A percentile compares a stretch with the other conserved stretches of the same genome.
These are phyloP conservation scores for Brassica carinata DNA, from an alignment of 345 rosid species.

Conservation along the genomic window DNA sequence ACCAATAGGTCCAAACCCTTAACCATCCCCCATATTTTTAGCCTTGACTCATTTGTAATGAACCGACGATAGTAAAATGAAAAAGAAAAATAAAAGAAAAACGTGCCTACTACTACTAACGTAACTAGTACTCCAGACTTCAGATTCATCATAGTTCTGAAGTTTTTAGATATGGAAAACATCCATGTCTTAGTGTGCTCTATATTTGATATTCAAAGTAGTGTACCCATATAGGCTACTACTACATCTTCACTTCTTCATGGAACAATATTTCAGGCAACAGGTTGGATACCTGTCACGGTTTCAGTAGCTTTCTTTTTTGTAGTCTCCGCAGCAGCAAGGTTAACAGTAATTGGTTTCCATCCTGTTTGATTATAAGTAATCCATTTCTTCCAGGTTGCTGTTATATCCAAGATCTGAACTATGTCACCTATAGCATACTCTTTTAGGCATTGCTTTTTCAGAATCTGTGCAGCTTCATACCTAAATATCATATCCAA, in stretches of 20 bases:
- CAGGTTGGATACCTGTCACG: constrained; percentile 28
- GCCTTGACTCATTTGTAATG: neutral
- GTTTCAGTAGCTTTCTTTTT: constrained; percentile 37
- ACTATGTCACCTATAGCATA: constrained; percentile 64
- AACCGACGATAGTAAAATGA: neutral
- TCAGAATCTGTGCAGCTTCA: constrained; percentile 72
- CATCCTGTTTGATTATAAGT: constrained; percentile 65
- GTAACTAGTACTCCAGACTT: neutral
- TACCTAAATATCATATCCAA: constrained; percentile 50
- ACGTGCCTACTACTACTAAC: constrained; percentile 13
- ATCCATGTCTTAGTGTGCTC: constrained; percentile 32
- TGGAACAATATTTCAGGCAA: constrained; percentile 27
- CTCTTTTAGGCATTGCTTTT: constrained; percentile 60
- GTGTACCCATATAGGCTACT: constrained; percentile 25
- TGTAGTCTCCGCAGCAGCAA: constrained; percentile 37
- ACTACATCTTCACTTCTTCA: constrained; percentile 20
- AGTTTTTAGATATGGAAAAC: constrained; percentile 33
- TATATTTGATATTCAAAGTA: constrained; percentile 8
- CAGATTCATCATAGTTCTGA: constrained; percentile 28
- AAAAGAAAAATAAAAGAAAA: neutral
- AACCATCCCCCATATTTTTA: constrained; percentile 3
- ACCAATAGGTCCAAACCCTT: constrained; percentile 2
- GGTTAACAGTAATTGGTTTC: constrained; percentile 66
- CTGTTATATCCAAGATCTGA: constrained; percentile 66
- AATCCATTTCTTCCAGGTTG: constrained; percentile 69